phyloP scores from a whole-genome alignment of 345 rosid genomes.

The Balakata baccata region DNA sequence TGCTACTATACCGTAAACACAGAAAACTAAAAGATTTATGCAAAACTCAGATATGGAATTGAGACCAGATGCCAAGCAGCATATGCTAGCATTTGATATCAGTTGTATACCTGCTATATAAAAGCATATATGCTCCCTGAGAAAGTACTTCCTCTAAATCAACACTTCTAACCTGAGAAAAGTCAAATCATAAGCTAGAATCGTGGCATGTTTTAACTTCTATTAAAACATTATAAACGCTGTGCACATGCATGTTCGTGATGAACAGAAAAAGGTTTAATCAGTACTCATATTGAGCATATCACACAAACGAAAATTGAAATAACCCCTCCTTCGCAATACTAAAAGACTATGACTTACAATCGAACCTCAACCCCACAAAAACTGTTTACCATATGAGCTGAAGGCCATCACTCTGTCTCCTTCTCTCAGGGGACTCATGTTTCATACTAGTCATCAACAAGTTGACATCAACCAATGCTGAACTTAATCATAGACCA shows the following conservation, averaged over 20 bases:
- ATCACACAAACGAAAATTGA: background rate
- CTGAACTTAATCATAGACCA: background rate
- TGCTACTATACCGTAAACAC: background rate
- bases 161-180: constrained; percentile 59
- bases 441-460: background rate
- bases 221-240: background rate
- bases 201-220: background rate
- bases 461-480: background rate
- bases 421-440: background rate
- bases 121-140: constrained; percentile 93
- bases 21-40: background rate
- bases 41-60: background rate
- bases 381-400: background rate
- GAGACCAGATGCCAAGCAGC: background rate
- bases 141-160: constrained; percentile 87
- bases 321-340: background rate
- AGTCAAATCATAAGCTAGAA: constrained; percentile 15
- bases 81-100: background rate
- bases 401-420: too few relatives aligned
- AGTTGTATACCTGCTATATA: constrained; percentile 70
- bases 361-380: background rate
- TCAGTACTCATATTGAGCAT: too few relatives aligned
- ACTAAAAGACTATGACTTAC: background rate
- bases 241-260: background rate
- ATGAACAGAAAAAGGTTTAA: background rate